Conservation (phyloP, 2,329 filamentous ascomycete species). For the Alternaria rosae region DNA sequence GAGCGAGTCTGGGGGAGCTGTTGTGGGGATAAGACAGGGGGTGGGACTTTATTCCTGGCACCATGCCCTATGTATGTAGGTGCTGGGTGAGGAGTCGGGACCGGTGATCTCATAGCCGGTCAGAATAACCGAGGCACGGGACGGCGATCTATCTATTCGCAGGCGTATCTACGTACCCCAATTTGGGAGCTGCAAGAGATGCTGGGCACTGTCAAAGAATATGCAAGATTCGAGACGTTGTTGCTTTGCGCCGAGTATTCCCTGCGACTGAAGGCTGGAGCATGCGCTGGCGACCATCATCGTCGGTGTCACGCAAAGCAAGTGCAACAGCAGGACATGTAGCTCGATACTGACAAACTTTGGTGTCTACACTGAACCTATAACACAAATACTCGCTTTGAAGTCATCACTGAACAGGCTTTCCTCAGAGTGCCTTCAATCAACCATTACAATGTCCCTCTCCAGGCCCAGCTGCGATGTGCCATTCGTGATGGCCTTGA, state of each 20-base stretch:
- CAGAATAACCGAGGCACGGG: conserved; percentile 6
- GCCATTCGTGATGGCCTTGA: conserved; percentile 37
- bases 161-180: neutral
- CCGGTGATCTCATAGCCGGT: neutral
- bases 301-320: neutral
- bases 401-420: neutral
- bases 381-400: neutral
- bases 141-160: neutral
- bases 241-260: neutral
- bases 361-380: neutral
- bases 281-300: neutral
- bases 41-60: neutral
- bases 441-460: conserved; percentile 44
- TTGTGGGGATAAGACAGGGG: neutral
- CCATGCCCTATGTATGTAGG: neutral
- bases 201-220: neutral
- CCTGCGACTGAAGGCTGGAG: neutral
- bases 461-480: conserved; percentile 28
- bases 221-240: neutral
- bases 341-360: neutral
- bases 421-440: conserved; percentile 15
- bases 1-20: neutral
- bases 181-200: neutral
- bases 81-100: neutral
- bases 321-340: neutral